Conservation (phyloP, 2,329 filamentous ascomycete genomes). For the Fusarium camptoceras region DNA sequence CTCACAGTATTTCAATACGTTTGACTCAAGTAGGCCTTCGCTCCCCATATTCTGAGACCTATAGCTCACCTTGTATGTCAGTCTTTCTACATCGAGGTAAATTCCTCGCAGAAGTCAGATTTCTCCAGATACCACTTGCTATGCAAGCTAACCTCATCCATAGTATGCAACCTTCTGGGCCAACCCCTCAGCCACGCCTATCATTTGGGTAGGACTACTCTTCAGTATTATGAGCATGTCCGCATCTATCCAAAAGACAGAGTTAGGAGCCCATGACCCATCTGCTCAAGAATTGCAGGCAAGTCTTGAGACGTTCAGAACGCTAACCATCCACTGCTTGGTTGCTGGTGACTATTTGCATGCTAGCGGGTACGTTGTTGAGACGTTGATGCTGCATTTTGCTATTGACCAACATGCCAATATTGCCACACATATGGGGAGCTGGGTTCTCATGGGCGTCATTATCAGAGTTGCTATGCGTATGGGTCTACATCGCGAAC, state of each 20-base stretch:
- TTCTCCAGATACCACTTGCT: neutral
- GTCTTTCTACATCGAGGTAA: conserved; percentile 18
- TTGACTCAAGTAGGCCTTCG: conserved; percentile 15
- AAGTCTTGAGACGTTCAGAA: conserved; percentile 26
- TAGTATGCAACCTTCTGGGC: conserved; percentile 17
- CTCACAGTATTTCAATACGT: conserved; percentile 37
- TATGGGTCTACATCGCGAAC: conserved; percentile 34
- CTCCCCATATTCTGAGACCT: neutral
- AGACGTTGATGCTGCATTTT: conserved; percentile 34
- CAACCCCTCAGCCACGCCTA: neutral
- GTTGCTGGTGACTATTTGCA: conserved; percentile 33
- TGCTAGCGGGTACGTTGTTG: conserved; percentile 29
- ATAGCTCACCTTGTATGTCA: neutral
- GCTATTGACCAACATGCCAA: conserved; percentile 30
- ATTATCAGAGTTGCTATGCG: conserved; percentile 33
- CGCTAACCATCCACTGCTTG: conserved; percentile 34
- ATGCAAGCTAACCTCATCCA: neutral
- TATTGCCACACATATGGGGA: conserved; percentile 18
- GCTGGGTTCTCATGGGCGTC: conserved; percentile 34
- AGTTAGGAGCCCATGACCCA: neutral
- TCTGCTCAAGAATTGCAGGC: neutral
- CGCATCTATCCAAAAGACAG: neutral
- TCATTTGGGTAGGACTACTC: conserved; percentile 21
- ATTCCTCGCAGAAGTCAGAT: conserved; percentile 14
- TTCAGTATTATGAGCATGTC: conserved; percentile 22